These are phyloP conservation scores for Heterobasidion occidentale DNA, from an alignment of 1,284 basidiomycete species.

Conservation along the genomic window DNA sequence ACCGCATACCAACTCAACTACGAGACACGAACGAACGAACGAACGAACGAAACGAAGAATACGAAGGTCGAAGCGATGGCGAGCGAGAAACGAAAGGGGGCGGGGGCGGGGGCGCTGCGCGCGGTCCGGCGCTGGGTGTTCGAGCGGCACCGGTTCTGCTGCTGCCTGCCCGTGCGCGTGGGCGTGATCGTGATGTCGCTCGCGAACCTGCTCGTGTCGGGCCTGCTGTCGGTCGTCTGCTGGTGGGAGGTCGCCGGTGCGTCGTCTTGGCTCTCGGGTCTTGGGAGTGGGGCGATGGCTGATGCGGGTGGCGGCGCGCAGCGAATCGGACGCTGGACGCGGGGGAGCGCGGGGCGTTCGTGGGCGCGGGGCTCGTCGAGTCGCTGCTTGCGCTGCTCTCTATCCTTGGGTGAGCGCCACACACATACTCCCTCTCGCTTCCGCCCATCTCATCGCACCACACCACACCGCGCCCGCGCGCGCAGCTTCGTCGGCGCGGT, in stretches of 20 bases:
- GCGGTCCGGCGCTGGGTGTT: slow-evolving; percentile 10
- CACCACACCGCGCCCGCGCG: too few species aligned
- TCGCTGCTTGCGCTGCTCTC: slow-evolving; percentile 42
- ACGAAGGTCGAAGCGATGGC: background rate
- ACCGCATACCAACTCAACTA: too few species aligned
- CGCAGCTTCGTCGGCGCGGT: slow-evolving; percentile 50
- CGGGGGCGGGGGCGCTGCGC: background rate
- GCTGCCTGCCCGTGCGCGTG: slow-evolving; percentile 53
- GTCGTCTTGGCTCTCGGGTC: slow-evolving; percentile 15
- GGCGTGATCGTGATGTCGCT: slow-evolving; percentile 49
- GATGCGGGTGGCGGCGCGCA: background rate
- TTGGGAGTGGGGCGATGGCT: slow-evolving; percentile 12
- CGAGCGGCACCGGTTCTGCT: slow-evolving; percentile 38
- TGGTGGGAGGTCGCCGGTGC: slow-evolving; percentile 54
- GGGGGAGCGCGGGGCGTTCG: slow-evolving; percentile 33
- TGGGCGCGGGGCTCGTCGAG: slow-evolving; percentile 42
- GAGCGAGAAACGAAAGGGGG: background rate
- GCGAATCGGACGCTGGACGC: slow-evolving; percentile 26
- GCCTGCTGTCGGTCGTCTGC: slow-evolving; percentile 39
- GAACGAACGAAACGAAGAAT: background rate
- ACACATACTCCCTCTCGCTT: background rate
- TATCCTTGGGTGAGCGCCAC: slow-evolving; percentile 39
- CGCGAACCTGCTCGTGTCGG: slow-evolving; percentile 43
- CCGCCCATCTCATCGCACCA: background rate
- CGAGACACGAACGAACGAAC: too few species aligned